Evolutionary conservation across 768 basidiomycete species (phyloP).

Genomic region (Cyclocybe cylindracea): DNA sequence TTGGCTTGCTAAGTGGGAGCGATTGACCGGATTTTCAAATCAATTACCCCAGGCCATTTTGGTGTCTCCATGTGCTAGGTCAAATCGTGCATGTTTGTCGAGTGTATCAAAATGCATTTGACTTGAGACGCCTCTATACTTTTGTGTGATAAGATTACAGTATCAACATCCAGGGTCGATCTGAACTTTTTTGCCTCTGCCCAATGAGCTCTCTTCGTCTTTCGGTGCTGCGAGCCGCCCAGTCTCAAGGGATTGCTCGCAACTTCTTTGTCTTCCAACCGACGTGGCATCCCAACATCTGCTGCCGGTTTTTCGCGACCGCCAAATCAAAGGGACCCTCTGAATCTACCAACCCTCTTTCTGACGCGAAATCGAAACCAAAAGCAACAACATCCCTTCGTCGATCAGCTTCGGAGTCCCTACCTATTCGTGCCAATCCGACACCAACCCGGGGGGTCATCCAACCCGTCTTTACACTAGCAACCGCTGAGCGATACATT

Average conservation of each 20-base stretch:
- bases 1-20: background rate
- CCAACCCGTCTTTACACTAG: constrained; percentile 76
- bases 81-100: constrained; percentile 23
- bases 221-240: too few species aligned
- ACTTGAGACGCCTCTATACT: constrained; percentile 17
- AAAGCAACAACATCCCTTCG: constrained; percentile 80
- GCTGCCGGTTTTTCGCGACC: too few species aligned
- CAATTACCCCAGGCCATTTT: constrained; percentile 27
- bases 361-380: constrained; percentile 65
- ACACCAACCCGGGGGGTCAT: constrained; percentile 85
- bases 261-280: background rate
- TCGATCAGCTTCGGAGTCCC: constrained; percentile 81
- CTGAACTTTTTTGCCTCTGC: background rate
- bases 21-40: constrained; percentile 17
- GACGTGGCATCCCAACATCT: background rate
- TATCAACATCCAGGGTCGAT: constrained; percentile 2
- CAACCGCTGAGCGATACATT: constrained; percentile 84
- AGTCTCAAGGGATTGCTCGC: too few species aligned
- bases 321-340: background rate
- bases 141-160: background rate
- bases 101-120: constrained; percentile 21
- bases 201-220: too few species aligned
- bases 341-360: constrained; percentile 19
- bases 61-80: constrained; percentile 22
- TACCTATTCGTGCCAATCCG: constrained; percentile 83